These are phyloP conservation scores for Dendrobium officinale DNA, from an alignment of 106 monocot species.

Conservation along the genomic window DNA sequence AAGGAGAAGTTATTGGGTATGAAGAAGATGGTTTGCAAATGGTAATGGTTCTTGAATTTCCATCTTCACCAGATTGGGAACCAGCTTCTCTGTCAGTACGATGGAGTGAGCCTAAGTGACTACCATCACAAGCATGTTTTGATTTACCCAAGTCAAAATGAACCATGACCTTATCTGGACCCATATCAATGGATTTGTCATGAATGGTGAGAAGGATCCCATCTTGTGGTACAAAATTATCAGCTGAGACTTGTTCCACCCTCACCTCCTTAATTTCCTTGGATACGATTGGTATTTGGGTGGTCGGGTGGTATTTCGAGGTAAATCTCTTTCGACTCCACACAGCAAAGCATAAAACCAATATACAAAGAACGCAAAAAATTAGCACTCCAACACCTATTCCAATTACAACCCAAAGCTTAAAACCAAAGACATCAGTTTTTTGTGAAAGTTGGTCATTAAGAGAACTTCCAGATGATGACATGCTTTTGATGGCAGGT, in stretches of 20 bases:
- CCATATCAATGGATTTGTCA: constrained; percentile 32
- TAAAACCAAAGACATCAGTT: constrained; percentile 60
- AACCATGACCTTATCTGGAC: constrained; percentile 45
- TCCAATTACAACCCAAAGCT: constrained; percentile 75
- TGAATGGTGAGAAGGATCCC: constrained; percentile 32
- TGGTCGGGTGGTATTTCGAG: constrained; percentile 31
- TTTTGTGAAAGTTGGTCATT: constrained; percentile 45
- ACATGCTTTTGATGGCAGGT: constrained; percentile 23
- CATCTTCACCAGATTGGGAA: constrained; percentile 61
- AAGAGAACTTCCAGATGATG: constrained; percentile 46
- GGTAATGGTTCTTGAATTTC: constrained; percentile 25
- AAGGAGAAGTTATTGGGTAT: constrained; percentile 50
- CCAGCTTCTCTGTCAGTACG: constrained; percentile 36
- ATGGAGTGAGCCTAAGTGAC: constrained; percentile 62
- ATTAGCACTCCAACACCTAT: constrained; percentile 60
- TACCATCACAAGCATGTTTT: constrained; percentile 26
- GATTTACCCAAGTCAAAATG: constrained; percentile 42
- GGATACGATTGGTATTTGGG: constrained; percentile 61
- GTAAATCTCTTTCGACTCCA: constrained; percentile 37
- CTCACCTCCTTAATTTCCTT: constrained; percentile 95
- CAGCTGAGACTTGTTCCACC: constrained; percentile 39
- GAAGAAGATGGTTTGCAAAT: constrained; percentile 32
- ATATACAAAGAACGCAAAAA: constrained; percentile 42
- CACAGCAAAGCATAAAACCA: constrained; percentile 44
- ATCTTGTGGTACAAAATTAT: constrained; percentile 35